A percentile compares a stretch with the other conserved stretches of the same genome.
These are phyloP conservation scores for Suillus sp. DNA, from an alignment of 768 basidiomycete species.

Conservation along the genomic window DNA sequence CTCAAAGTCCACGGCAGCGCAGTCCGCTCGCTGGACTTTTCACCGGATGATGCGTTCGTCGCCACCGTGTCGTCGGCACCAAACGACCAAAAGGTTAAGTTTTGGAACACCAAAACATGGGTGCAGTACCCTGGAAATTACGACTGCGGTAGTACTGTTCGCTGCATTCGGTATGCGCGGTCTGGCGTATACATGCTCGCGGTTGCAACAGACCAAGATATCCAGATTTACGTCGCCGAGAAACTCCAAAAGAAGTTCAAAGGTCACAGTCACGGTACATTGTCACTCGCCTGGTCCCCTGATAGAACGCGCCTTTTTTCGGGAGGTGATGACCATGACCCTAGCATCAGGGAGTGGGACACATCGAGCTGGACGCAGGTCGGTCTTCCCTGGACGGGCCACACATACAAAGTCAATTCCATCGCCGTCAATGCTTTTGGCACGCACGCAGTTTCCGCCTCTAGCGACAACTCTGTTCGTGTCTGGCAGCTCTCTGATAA, in stretches of 20 bases:
- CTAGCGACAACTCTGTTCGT: no score
- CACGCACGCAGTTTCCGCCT: no score
- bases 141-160: not conserved
- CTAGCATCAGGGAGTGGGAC: not conserved
- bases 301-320: not conserved
- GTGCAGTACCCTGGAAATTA: not conserved
- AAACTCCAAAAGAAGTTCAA: not conserved
- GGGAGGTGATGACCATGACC: not conserved
- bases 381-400: not conserved
- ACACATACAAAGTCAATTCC: not conserved
- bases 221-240: not conserved
- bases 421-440: not conserved
- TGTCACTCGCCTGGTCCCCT: no score
- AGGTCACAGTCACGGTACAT: no score
- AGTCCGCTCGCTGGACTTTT: not conserved
- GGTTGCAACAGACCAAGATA: not conserved
- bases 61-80: not conserved
- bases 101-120: no score
- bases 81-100: no score
- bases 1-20: not conserved
- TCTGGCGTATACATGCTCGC: no score
- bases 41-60: not conserved
- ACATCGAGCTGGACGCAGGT: no score
- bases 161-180: not conserved
- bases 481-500: no score